These are phyloP conservation scores for Syzygium oleosum DNA, from an alignment of 345 rosid genomes.

Conservation along the genomic window DNA sequence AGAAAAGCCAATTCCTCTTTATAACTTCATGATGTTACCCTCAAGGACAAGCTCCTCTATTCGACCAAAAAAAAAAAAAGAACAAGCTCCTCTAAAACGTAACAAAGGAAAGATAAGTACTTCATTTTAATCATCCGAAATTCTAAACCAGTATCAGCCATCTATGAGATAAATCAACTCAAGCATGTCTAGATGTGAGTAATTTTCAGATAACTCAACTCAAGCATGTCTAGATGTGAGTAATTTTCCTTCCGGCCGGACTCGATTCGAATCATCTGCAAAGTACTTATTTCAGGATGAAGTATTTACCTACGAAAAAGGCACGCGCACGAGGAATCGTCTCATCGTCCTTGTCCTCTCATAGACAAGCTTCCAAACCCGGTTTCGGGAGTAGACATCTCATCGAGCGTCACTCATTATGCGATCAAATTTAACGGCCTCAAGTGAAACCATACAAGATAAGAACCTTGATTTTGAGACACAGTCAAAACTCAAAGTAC, in stretches of 20 bases:
- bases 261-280: background rate
- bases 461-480: background rate
- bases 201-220: background rate
- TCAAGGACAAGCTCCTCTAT: background rate
- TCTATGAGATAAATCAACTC: background rate
- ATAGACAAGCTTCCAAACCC: background rate
- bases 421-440: background rate
- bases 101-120: background rate
- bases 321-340: background rate
- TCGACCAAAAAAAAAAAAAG: too few species aligned
- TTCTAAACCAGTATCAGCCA: background rate
- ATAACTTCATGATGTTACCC: background rate
- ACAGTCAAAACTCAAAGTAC: background rate
- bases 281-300: background rate
- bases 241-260: background rate
- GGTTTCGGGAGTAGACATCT: background rate
- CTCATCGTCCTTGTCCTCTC: background rate
- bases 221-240: background rate
- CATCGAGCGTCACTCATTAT: background rate
- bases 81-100: background rate
- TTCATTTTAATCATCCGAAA: background rate
- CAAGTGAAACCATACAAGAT: background rate
- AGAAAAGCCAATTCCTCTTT: background rate
- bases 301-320: background rate
- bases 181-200: background rate